Evolutionary conservation across 352 stramenopile genomes (phyloP).

Genomic region (Phytopythium litorale): DNA sequence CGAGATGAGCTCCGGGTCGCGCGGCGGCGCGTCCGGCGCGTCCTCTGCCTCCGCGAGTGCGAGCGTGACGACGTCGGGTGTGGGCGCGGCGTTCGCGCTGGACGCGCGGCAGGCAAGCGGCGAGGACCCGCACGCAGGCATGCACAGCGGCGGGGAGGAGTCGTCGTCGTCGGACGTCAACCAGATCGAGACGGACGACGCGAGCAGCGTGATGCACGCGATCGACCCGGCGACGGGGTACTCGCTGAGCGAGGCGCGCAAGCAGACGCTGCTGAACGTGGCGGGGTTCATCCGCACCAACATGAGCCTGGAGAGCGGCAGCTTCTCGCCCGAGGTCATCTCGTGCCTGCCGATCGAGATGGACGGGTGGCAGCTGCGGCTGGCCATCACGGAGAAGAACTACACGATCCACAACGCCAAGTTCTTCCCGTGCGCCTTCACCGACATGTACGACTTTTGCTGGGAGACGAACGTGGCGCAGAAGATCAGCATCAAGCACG

Average conservation of each 20-base stretch:
- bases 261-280: conserved; percentile 66
- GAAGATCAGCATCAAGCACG: conserved; percentile 74
- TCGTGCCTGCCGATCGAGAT: conserved; percentile 85
- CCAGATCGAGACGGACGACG: conserved; percentile 58
- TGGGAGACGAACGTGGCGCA: conserved; percentile 82
- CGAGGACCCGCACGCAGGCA: conserved; percentile 3
- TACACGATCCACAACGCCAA: conserved; percentile 88
- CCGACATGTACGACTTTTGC: conserved; percentile 83
- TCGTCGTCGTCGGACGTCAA: conserved; percentile 38
- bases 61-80: conserved; percentile 12
- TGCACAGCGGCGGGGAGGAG: conserved; percentile 45
- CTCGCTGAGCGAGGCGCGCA: conserved; percentile 56
- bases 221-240: conserved; percentile 62
- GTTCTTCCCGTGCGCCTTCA: conserved; percentile 77
- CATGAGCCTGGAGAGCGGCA: conserved; percentile 78
- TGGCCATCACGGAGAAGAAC: conserved; percentile 86
- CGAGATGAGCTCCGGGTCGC: conserved; percentile 66
- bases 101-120: conserved; percentile 18
- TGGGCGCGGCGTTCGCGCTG: conserved; percentile 22
- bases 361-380: conserved; percentile 81
- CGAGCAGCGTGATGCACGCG: conserved; percentile 30
- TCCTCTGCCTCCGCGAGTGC: conserved; percentile 17
- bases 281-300: conserved; percentile 74
- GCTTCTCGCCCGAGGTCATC: conserved; percentile 81
- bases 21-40: neutral